Evolutionary conservation across 1,284 basidiomycete species (phyloP).

Genomic region (Rhodotorula sp.): DNA sequence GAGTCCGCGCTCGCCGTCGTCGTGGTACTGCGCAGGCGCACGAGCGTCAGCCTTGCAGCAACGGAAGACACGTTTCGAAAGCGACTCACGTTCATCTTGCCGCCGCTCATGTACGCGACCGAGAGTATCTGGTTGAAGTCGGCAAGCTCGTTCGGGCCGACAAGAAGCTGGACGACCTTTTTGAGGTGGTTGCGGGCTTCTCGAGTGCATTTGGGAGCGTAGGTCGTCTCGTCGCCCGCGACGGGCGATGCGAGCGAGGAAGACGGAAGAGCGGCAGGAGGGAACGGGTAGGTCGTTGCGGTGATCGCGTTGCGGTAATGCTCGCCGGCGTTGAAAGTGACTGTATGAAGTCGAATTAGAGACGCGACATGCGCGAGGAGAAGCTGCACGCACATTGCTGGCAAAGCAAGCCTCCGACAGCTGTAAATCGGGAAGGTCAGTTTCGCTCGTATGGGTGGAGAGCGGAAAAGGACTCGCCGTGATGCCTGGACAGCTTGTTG

Average conservation of each 20-base stretch:
- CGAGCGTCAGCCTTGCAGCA: background rate
- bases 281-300: conserved; percentile 26
- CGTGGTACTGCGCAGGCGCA: conserved; percentile 17
- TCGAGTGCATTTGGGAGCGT: conserved; percentile 16
- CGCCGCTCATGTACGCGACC: conserved; percentile 38
- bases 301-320: conserved; percentile 30
- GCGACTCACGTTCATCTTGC: conserved; percentile 28
- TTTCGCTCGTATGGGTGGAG: background rate
- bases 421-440: conserved; percentile 1
- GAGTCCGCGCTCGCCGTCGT: conserved; percentile 35
- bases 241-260: background rate
- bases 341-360: background rate
- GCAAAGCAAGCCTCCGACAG: conserved; percentile 10
- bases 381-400: conserved; percentile 17
- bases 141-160: background rate
- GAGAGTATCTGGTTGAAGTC: conserved; percentile 36
- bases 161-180: background rate
- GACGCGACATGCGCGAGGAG: accelerated
- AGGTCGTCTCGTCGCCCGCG: background rate
- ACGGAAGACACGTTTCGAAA: background rate
- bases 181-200: conserved; percentile 21
- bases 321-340: conserved; percentile 14
- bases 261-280: background rate
- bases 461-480: background rate
- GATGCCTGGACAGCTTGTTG: conserved; percentile 16